These are phyloP conservation scores for Bimuria novae-zelandiae DNA, from an alignment of 2,329 filamentous ascomycete genomes.

Conservation along the genomic window DNA sequence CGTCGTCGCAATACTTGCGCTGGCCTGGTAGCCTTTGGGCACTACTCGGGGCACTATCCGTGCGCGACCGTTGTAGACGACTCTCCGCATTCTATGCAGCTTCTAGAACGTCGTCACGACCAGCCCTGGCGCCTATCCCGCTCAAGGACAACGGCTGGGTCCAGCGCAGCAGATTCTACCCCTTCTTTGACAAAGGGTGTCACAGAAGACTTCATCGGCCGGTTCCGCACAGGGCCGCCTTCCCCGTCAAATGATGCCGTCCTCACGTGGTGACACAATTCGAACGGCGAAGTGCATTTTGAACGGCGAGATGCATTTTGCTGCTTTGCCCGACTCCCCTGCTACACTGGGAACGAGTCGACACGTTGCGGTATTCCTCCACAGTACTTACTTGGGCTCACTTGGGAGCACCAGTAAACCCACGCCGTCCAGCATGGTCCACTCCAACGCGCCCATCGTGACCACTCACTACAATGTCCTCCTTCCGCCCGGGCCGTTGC, in stretches of 20 bases:
- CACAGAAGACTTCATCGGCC: background rate
- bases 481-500: slow-evolving; percentile 43
- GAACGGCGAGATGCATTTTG: background rate
- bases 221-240: slow-evolving; percentile 1
- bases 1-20: background rate
- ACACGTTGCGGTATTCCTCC: slow-evolving; percentile 4
- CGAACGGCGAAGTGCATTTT: background rate
- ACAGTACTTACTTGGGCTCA: background rate
- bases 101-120: slow-evolving; percentile 3
- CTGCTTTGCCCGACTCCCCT: slow-evolving; percentile 1
- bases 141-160: background rate
- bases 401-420: background rate
- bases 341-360: background rate
- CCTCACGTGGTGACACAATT: background rate
- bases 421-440: slow-evolving; percentile 12
- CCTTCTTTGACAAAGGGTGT: background rate
- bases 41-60: no score
- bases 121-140: slow-evolving; percentile 3
- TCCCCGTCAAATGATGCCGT: slow-evolving; percentile 4
- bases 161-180: slow-evolving; percentile 5
- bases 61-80: background rate
- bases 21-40: slow-evolving; percentile 4
- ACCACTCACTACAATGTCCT: slow-evolving; percentile 29
- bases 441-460: slow-evolving; percentile 33
- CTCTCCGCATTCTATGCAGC: slow-evolving; percentile 2